phyloP scores from a whole-genome alignment of 495 filamentous ascomycete genomes.

The Rhypophila decipiens region DNA sequence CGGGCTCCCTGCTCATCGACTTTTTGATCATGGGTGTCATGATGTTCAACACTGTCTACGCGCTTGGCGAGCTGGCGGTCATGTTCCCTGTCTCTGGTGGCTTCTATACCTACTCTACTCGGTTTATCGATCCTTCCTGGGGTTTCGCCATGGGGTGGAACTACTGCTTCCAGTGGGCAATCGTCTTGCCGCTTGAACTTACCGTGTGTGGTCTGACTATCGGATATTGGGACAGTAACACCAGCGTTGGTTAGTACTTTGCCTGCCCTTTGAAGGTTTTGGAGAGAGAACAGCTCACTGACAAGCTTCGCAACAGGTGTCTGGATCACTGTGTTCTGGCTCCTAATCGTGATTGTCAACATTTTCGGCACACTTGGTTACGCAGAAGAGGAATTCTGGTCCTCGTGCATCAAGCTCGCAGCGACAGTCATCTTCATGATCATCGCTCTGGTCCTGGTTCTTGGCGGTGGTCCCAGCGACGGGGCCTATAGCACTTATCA shows the following conservation, averaged over 20 bases:
- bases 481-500: constrained; percentile 45
- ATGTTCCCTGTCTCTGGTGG: constrained; percentile 61
- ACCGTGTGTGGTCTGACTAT: constrained; percentile 51
- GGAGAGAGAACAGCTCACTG: no score
- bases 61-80: constrained; percentile 67
- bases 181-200: constrained; percentile 51
- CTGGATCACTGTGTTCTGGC: constrained; percentile 57
- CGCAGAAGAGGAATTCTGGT: constrained; percentile 59
- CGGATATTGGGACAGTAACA: constrained; percentile 48
- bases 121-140: constrained; percentile 71
- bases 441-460: constrained; percentile 61
- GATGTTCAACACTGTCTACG: constrained; percentile 57
- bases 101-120: constrained; percentile 60
- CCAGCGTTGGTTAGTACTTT: constrained; percentile 40
- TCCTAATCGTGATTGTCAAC: constrained; percentile 54
- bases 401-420: constrained; percentile 48
- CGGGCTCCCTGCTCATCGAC: constrained; percentile 45
- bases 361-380: constrained; percentile 68
- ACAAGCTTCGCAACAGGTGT: constrained; percentile 34
- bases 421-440: constrained; percentile 67
- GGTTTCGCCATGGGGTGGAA: constrained; percentile 88
- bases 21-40: constrained; percentile 51
- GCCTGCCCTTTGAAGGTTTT: no score
- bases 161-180: constrained; percentile 61
- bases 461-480: constrained; percentile 54